Evolutionary conservation across 148 eudicot genomes (phyloP), one percentile per base, ranked within the genome.

Genomic region (Chenopodium formosanum): DNA sequence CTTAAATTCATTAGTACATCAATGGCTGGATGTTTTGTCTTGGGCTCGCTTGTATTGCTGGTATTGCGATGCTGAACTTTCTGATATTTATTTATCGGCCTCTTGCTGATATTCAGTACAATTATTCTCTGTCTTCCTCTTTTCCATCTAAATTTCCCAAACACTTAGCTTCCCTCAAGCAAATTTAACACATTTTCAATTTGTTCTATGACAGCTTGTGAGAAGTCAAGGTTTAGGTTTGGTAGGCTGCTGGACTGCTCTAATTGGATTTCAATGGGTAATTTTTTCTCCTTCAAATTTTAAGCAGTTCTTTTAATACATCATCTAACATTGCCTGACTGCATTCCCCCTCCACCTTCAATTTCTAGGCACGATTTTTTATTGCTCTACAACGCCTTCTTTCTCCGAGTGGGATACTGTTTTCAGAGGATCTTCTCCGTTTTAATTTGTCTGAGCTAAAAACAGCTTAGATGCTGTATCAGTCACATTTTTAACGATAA

Each of bases 231-330:
- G 94, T 79, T 85, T 82, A 46, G 95, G 92, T 66, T 82, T 92
- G 84, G 60, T 87, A 7, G 91, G 91, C 74, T 91, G 91, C 82
- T 94, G 94, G 97, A 81, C 81, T 70, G 89, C 90, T 32, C 97
- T 95, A 11, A 92, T 92, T 47, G 93, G 89, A 74, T 94, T 91
- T 83, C 97, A 92, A 82, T 93, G 92, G 91, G 94, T 92, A 89
- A 85, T 27, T 9, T 8, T 34, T 31, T 29, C 19, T 65, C 70
- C 2, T 29, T 20, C 3, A 9, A 52, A 17, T 69, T 40, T 76
- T 80, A 23, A 60, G n/a, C 29, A 11, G 46, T 47, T 69, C 9
- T 2, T 34, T 74, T 63, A 37, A 19, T 74, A 9, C 40, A 7
- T 60, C 78, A n/a, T 37, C 32, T 46, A 14, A 79, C 62, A 47